phyloP scores from a whole-genome alignment of 257 asterid genomes.

The Solanum chilense region DNA sequence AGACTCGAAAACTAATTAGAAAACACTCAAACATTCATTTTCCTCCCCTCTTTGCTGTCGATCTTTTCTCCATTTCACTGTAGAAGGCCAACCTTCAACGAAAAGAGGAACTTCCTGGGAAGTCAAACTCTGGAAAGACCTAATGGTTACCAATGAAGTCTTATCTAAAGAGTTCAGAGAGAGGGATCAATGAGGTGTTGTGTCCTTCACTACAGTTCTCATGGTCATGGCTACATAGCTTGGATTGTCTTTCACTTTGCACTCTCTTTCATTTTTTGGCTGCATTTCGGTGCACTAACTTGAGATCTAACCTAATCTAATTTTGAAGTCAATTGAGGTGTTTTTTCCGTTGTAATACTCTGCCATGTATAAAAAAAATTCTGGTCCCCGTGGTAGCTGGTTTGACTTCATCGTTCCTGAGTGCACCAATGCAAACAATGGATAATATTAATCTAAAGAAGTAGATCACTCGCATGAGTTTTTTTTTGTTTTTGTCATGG shows the following conservation, averaged over 20 bases:
- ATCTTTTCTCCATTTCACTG: not conserved
- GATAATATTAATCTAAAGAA: not conserved
- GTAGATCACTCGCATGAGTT: not conserved
- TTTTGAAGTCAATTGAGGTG: not conserved
- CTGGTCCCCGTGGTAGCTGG: not conserved
- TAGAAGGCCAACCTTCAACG: not conserved
- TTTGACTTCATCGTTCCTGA: not conserved
- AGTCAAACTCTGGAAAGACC: not conserved
- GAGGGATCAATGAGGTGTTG: not conserved
- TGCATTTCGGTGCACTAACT: not conserved
- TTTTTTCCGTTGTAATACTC: not conserved
- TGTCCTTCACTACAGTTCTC: not conserved
- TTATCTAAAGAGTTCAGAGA: not conserved
- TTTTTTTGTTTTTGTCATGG: not conserved
- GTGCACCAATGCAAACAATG: not conserved
- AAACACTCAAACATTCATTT: not conserved
- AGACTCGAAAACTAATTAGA: not conserved
- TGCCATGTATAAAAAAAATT: not conserved
- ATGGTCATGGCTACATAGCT: not conserved
- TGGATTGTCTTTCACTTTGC: not conserved
- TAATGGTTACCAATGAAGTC: not conserved
- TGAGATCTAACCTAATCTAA: not conserved
- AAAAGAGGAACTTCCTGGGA: not conserved
- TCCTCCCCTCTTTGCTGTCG: not conserved
- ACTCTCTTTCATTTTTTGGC: not conserved